phyloP scores from a whole-genome alignment of 768 basidiomycete genomes.

The Rhodosporidiobolus sp. region DNA sequence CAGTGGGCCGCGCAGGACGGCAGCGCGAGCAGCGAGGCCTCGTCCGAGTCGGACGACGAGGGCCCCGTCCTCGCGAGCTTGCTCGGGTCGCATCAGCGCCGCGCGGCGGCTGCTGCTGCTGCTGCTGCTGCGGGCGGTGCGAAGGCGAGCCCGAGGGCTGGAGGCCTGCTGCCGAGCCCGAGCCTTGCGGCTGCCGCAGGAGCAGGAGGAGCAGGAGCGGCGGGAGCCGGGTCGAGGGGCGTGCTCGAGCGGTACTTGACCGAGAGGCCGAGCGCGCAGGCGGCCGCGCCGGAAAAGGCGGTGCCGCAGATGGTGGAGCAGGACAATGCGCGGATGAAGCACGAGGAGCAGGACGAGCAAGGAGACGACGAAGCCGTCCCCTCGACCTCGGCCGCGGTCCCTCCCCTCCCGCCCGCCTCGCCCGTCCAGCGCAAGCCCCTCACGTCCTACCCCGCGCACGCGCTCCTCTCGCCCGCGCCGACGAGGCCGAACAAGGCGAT shows the following conservation, averaged over 20 bases:
- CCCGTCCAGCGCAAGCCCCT: background rate
- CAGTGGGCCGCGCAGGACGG: slow-evolving; percentile 31
- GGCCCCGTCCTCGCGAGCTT: slow-evolving; percentile 4
- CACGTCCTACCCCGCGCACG: slow-evolving; percentile 11
- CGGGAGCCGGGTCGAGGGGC: slow-evolving; percentile 23
- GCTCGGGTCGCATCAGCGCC: background rate
- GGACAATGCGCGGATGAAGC: background rate
- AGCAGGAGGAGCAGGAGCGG: too few species aligned
- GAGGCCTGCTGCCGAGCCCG: background rate
- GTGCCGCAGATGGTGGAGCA: background rate
- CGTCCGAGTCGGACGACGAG: background rate
- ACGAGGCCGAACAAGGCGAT: slow-evolving; percentile 7
- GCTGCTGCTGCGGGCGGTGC: background rate
- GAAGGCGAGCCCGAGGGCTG: slow-evolving; percentile 12
- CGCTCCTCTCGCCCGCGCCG: slow-evolving; percentile 24
- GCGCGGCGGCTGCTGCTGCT: background rate
- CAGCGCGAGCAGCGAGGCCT: slow-evolving; percentile 19
- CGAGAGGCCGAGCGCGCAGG: background rate
- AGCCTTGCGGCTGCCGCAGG: background rate
- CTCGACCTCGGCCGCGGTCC: background rate
- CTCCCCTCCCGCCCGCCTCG: background rate
- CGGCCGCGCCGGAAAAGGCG: background rate
- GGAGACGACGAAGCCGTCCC: background rate
- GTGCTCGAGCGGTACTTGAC: slow-evolving; percentile 38
- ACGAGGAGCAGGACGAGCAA: background rate